A percentile compares a stretch with the other conserved stretches of the same genome.
Conservation (phyloP, 768 basidiomycete species). For the Coprinopsis sp. region DNA sequence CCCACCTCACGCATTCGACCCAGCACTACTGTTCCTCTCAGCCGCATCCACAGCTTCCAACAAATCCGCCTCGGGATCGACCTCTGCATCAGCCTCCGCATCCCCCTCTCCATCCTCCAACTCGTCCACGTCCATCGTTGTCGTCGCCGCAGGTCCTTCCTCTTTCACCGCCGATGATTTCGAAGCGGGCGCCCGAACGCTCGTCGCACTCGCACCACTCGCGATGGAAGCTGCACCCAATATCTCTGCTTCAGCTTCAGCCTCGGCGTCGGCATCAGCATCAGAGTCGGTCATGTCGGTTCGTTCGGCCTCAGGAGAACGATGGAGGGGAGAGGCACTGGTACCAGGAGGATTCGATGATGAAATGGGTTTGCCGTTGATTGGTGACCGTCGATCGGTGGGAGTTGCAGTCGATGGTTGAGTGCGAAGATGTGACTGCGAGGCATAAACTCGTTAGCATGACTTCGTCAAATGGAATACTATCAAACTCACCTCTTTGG, state of each 20-base stretch:
- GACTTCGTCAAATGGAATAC: no score
- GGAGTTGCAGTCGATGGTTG: no score
- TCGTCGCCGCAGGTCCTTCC: no score
- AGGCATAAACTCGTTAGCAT: no score
- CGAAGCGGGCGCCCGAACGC: no score
- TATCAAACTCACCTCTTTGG: no score
- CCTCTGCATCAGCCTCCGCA: constrained; percentile 18
- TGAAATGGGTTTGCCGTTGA: no score
- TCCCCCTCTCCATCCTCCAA: constrained; percentile 16
- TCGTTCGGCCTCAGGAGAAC: background rate
- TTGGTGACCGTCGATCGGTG: no score
- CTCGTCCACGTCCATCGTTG: constrained; percentile 13
- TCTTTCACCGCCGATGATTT: no score
- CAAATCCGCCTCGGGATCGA: constrained; percentile 18
- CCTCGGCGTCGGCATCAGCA: constrained; percentile 21
- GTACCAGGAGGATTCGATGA: no score
- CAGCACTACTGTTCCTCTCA: constrained; percentile 2
- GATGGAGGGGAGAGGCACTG: background rate
- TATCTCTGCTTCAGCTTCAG: constrained; percentile 19
- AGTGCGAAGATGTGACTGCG: no score
- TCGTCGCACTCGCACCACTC: constrained; percentile 8
- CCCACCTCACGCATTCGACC: no score
- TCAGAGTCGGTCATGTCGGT: constrained; percentile 21
- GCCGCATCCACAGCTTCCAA: constrained; percentile 15
- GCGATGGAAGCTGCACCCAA: constrained; percentile 15